Percentiles rank a stretch among this genome's conserved stretches.
Evolutionary conservation across 768 basidiomycete species (phyloP).

Genomic region (Mycena galopus): DNA sequence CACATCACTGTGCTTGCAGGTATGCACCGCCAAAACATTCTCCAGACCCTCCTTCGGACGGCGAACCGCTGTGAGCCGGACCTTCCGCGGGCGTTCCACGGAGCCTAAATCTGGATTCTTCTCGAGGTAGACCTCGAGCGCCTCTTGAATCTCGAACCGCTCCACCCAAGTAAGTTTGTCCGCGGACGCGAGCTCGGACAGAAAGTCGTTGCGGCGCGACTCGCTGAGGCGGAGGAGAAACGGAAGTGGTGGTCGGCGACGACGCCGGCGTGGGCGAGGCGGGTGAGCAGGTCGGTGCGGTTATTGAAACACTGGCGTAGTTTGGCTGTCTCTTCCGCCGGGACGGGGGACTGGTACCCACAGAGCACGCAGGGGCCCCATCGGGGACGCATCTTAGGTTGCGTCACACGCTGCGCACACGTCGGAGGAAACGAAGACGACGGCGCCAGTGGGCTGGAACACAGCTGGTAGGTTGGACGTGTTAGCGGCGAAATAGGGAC

Average conservation of each 20-base stretch:
- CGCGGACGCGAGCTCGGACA: background rate
- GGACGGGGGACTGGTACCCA: background rate
- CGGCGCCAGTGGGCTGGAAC: background rate
- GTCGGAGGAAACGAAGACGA: background rate
- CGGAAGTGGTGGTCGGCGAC: background rate
- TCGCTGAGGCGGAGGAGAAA: background rate
- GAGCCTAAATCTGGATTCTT: no score
- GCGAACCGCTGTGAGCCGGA: background rate
- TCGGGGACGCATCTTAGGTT: background rate
- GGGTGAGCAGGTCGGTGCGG: background rate
- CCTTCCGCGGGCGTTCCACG: background rate
- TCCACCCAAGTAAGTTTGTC: background rate
- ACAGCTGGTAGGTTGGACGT: background rate
- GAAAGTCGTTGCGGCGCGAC: background rate
- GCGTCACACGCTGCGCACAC: background rate
- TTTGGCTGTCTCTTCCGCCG: background rate
- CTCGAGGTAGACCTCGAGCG: background rate
- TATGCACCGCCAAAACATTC: background rate
- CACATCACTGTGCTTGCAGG: background rate
- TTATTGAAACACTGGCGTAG: background rate
- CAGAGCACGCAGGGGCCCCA: background rate
- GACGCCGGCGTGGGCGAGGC: background rate
- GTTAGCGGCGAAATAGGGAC: background rate
- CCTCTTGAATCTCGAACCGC: background rate
- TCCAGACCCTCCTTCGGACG: background rate